Evolutionary conservation across 2,329 filamentous ascomycete species (phyloP).

Genomic region (Hypoxylon sp.): DNA sequence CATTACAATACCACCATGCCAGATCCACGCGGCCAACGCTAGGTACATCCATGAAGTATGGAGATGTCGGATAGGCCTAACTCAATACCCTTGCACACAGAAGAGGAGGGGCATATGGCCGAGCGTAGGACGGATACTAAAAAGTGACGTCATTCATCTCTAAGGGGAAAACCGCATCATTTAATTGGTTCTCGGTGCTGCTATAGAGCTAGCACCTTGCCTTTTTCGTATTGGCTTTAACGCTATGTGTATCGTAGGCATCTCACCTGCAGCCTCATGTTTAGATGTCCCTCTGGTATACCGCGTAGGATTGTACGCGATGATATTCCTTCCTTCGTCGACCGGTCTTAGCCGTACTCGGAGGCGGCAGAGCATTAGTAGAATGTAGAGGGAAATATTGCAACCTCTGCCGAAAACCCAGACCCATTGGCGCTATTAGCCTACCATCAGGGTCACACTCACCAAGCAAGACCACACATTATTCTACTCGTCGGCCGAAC

Average conservation of each 20-base stretch:
- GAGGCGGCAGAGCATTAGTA: slow-evolving; percentile 18
- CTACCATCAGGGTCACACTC: slow-evolving; percentile 39
- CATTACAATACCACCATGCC: slow-evolving; percentile 6
- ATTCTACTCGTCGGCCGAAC: slow-evolving; percentile 22
- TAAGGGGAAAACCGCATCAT: slow-evolving; percentile 15
- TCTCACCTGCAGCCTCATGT: slow-evolving; percentile 18
- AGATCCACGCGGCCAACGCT: slow-evolving; percentile 15
- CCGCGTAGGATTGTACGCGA: slow-evolving; percentile 18
- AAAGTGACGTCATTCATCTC: slow-evolving; percentile 37
- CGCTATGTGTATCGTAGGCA: slow-evolving; percentile 3
- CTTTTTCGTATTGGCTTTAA: slow-evolving; percentile 26
- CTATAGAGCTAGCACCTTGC: slow-evolving; percentile 22
- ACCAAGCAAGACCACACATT: slow-evolving; percentile 24
- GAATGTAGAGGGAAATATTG: slow-evolving; percentile 5
- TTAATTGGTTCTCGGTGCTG: slow-evolving; percentile 26
- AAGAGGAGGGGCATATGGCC: slow-evolving; percentile 31
- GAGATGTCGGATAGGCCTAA: no score
- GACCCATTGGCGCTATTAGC: slow-evolving; percentile 39
- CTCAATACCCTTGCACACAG: background rate
- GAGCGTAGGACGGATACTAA: slow-evolving; percentile 22
- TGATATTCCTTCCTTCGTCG: slow-evolving; percentile 18
- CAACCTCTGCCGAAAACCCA: slow-evolving; percentile 34
- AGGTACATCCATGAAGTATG: background rate
- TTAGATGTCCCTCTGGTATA: background rate
- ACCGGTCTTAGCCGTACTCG: slow-evolving; percentile 19